These are phyloP conservation scores for Leccinum cinnamomeum DNA, from an alignment of 1,284 basidiomycete genomes.

Conservation along the genomic window DNA sequence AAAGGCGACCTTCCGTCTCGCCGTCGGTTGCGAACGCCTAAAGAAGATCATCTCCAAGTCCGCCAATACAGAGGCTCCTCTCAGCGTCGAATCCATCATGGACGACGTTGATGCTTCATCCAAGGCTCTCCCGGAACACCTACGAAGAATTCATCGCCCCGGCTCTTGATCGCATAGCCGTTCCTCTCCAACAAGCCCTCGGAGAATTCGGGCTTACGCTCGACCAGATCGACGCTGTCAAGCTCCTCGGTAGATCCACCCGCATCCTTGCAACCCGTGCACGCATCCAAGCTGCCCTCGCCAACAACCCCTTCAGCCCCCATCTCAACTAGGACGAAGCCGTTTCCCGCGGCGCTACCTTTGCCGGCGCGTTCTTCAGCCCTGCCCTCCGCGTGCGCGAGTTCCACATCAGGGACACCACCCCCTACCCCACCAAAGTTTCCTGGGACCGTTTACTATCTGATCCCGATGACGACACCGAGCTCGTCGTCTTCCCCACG, in stretches of 20 bases:
- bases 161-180: no score
- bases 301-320: no score
- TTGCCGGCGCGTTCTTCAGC: neutral
- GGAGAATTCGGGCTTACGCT: no score
- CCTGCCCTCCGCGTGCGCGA: constrained; percentile 71
- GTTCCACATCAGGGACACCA: constrained; percentile 83
- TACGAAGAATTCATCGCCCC: no score
- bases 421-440: constrained; percentile 84
- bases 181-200: no score
- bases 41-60: constrained; percentile 40
- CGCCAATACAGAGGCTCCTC: neutral
- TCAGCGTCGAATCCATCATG: no score
- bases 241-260: no score
- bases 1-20: constrained; percentile 89
- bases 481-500: constrained; percentile 85
- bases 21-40: constrained; percentile 86
- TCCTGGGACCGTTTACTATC: constrained; percentile 75
- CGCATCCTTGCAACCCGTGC: no score
- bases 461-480: constrained; percentile 85
- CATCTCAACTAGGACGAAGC: constrained; percentile 91
- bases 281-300: no score
- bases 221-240: no score
- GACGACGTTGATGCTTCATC: no score
- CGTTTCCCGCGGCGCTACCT: constrained; percentile 82
- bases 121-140: no score